These are phyloP conservation scores for Urtica urens DNA, from an alignment of 306 rosid genomes.

Conservation along the genomic window DNA sequence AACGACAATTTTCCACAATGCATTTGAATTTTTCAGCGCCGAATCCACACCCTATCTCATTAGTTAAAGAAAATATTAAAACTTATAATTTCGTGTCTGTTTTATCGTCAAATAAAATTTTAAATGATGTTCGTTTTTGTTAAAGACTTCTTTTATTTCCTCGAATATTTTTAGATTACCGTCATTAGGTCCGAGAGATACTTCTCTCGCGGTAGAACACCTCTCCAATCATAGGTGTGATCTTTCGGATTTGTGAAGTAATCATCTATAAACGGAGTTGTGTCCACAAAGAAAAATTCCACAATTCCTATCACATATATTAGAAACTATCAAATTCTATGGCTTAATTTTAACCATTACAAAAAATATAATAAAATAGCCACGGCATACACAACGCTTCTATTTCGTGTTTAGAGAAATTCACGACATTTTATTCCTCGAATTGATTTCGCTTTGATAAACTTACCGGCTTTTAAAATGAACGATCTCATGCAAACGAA, in stretches of 20 bases:
- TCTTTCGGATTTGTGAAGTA: constrained; percentile 41
- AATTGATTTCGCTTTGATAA: too few relatives aligned
- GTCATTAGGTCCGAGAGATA: constrained; percentile 46
- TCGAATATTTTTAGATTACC: constrained; percentile 7
- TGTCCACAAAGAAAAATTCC: constrained; percentile 69
- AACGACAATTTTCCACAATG: constrained; percentile 77
- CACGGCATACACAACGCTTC: too few relatives aligned
- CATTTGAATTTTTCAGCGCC: constrained; percentile 42
- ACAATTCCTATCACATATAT: constrained; percentile 23
- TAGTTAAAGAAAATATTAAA: too few relatives aligned
- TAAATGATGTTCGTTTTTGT: neutral
- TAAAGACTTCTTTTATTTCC: neutral
- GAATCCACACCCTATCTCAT: constrained; percentile 24
- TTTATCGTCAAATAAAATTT: too few relatives aligned
- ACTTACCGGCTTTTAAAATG: constrained; percentile 51
- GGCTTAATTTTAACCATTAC: too few relatives aligned
- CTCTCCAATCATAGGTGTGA: constrained; percentile 53
- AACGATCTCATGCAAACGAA: constrained; percentile 74
- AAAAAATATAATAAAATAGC: too few relatives aligned
- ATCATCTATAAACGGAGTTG: constrained; percentile 40
- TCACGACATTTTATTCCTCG: too few relatives aligned
- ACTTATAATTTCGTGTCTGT: too few relatives aligned
- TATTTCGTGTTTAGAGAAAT: too few relatives aligned
- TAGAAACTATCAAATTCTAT: neutral
- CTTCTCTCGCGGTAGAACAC: constrained; percentile 32